Evolutionary conservation across 2,329 filamentous ascomycete species (phyloP).

Genomic region (Colletotrichum incanum): DNA sequence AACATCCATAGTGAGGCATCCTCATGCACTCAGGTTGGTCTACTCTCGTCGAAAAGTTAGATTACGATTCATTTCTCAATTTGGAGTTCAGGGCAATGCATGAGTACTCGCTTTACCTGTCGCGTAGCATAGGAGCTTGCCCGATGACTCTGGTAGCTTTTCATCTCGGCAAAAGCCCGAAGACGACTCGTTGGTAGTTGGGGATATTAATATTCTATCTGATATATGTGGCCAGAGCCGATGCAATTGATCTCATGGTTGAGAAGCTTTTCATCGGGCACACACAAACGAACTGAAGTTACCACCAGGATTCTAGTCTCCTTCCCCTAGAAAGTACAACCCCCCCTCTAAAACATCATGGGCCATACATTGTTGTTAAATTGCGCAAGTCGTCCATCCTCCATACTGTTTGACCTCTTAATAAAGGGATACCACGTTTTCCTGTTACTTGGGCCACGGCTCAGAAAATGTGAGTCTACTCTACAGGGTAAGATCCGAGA

Average conservation of each 20-base stretch:
- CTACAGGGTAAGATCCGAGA: not conserved
- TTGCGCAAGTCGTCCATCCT: not conserved
- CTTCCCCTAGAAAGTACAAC: too few species aligned
- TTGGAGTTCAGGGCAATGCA: not conserved
- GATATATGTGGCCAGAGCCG: not conserved
- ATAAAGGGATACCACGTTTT: not conserved
- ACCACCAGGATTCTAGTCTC: not conserved
- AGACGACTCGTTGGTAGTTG: not conserved
- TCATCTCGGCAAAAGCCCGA: not conserved
- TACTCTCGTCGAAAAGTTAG: not conserved
- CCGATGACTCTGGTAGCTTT: not conserved
- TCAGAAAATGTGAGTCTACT: too few species aligned
- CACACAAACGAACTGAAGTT: not conserved
- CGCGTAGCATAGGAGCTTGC: not conserved
- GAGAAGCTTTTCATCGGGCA: not conserved
- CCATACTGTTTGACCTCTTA: too few species aligned
- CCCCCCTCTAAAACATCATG: too few species aligned
- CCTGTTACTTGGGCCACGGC: not conserved
- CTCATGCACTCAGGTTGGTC: not conserved
- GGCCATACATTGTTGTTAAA: not conserved
- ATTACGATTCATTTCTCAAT: not conserved
- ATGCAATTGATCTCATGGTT: not conserved
- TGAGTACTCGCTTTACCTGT: too few species aligned
- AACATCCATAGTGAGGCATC: not conserved
- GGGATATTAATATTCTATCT: not conserved